Evolutionary conservation across 495 filamentous ascomycete genomes (phyloP).

Genomic region (Tuber aestivum): DNA sequence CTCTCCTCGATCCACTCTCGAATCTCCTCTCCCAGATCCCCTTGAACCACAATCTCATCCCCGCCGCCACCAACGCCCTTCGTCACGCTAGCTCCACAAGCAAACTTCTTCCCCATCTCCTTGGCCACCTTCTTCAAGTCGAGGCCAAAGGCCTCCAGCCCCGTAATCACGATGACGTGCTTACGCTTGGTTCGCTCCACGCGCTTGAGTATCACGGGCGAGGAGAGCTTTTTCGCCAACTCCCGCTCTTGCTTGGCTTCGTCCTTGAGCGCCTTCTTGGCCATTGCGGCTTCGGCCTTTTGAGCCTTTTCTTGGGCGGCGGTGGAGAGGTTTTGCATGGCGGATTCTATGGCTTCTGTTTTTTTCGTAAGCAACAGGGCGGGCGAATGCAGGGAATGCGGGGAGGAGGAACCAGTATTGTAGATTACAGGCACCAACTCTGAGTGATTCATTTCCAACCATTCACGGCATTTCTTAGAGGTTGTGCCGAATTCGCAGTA

Average conservation of each 20-base stretch:
- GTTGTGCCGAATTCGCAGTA: constrained; percentile 98
- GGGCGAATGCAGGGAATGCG: background rate
- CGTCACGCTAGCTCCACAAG: constrained; percentile 87
- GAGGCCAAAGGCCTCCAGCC: constrained; percentile 80
- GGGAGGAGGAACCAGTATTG: constrained; percentile 61
- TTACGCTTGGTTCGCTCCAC: constrained; percentile 98
- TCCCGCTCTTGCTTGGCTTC: constrained; percentile 87
- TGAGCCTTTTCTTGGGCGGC: constrained; percentile 79
- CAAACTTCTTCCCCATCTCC: constrained; percentile 87
- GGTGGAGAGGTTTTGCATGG: constrained; percentile 74
- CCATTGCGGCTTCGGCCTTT: constrained; percentile 44
- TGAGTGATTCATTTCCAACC: constrained; percentile 71
- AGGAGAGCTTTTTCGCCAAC: constrained; percentile 61
- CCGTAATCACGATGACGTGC: constrained; percentile 82
- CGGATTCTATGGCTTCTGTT: constrained; percentile 72
- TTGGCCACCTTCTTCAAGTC: constrained; percentile 91
- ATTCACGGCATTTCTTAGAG: constrained; percentile 96
- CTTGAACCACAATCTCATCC: constrained; percentile 97
- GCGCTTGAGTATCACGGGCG: constrained; percentile 85
- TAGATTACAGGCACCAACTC: constrained; percentile 71
- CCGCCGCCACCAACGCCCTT: constrained; percentile 69
- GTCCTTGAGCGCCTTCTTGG: constrained; percentile 90
- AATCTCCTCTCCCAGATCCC: constrained; percentile 92
- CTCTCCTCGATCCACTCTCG: constrained; percentile 82
- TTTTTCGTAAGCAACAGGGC: constrained; percentile 19